phyloP scores from a whole-genome alignment of 2,329 filamentous ascomycete species.

The Sarocladium brachiariae region DNA sequence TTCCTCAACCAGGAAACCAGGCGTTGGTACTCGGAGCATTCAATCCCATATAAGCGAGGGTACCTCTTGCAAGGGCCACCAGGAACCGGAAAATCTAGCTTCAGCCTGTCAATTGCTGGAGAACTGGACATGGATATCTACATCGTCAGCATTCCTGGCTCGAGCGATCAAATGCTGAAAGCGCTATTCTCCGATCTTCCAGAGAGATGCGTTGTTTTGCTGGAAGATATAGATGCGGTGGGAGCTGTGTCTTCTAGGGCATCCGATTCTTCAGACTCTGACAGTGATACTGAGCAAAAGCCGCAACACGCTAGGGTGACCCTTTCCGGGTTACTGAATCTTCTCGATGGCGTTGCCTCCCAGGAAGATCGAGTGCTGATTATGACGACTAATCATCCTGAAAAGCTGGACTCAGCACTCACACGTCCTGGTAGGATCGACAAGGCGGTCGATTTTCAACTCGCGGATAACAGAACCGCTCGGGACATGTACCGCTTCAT shows the following conservation, averaged over 20 bases:
- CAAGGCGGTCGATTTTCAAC: constrained; percentile 37
- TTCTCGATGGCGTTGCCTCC: constrained; percentile 17
- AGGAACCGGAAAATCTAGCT: constrained; percentile 32
- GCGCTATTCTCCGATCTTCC: too few species aligned
- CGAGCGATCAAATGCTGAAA: constrained; percentile 23
- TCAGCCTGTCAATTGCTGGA: constrained; percentile 28
- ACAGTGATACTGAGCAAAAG: constrained; percentile 11
- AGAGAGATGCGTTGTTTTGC: constrained; percentile 28
- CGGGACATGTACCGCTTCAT: constrained; percentile 12
- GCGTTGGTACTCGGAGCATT: constrained; percentile 24
- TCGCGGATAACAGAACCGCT: constrained; percentile 9
- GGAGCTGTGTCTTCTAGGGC: constrained; percentile 13
- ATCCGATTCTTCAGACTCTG: constrained; percentile 12
- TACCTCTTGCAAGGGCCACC: constrained; percentile 33
- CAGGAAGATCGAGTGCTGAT: too few species aligned
- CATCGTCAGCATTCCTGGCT: constrained; percentile 25
- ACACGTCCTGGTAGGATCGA: constrained; percentile 44
- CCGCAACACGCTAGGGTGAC: constrained; percentile 11
- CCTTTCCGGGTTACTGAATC: constrained; percentile 15
- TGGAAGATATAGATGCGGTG: constrained; percentile 32
- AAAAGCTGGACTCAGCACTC: constrained; percentile 18
- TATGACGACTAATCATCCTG: constrained; percentile 20
- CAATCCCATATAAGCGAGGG: constrained; percentile 24
- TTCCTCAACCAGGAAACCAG: constrained; percentile 26
- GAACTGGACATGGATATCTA: constrained; percentile 30